Percentiles rank a stretch among this genome's conserved stretches.
Conservation (phyloP, 768 basidiomycete genomes). For the Nidula microcarpa region DNA sequence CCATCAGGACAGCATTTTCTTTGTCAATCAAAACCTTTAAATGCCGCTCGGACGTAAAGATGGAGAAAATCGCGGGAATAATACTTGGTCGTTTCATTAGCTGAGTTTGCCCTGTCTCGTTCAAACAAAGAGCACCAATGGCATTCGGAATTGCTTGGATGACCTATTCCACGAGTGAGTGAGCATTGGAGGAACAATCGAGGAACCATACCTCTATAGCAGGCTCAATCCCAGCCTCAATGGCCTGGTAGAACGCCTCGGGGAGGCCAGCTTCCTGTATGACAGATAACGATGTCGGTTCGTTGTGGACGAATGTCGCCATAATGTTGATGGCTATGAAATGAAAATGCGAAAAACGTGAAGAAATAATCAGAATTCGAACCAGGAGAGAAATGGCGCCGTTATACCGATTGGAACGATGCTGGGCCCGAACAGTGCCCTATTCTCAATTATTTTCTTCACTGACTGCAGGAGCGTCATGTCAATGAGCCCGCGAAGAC, state of each 20-base stretch:
- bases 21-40: slow-evolving; percentile 85
- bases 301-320: slow-evolving; percentile 97
- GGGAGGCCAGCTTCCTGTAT: slow-evolving; percentile 93
- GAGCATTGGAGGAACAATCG: neutral
- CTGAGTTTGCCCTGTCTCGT: slow-evolving; percentile 82
- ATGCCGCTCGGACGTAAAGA: slow-evolving; percentile 84
- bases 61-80: slow-evolving; percentile 79
- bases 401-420: slow-evolving; percentile 80
- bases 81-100: slow-evolving; percentile 74
- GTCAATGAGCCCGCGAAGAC: slow-evolving; percentile 91
- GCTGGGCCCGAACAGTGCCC: slow-evolving; percentile 81
- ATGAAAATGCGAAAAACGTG: neutral
- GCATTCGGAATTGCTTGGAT: slow-evolving; percentile 93
- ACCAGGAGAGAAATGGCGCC: too few species aligned
- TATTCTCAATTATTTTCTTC: slow-evolving; percentile 83
- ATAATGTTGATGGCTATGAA: slow-evolving; percentile 84
- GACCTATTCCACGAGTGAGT: slow-evolving; percentile 47
- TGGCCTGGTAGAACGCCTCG: slow-evolving; percentile 80
- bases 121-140: slow-evolving; percentile 93
- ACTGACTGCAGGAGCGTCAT: slow-evolving; percentile 79
- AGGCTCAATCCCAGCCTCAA: slow-evolving; percentile 83
- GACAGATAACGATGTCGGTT: slow-evolving; percentile 89
- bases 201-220: slow-evolving; percentile 68
- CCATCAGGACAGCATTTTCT: slow-evolving; percentile 87
- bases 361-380: neutral